Base-by-base conservation (phyloP, 805 yeast species). In the Wickerhamomyces kurtzmanii region DNA sequence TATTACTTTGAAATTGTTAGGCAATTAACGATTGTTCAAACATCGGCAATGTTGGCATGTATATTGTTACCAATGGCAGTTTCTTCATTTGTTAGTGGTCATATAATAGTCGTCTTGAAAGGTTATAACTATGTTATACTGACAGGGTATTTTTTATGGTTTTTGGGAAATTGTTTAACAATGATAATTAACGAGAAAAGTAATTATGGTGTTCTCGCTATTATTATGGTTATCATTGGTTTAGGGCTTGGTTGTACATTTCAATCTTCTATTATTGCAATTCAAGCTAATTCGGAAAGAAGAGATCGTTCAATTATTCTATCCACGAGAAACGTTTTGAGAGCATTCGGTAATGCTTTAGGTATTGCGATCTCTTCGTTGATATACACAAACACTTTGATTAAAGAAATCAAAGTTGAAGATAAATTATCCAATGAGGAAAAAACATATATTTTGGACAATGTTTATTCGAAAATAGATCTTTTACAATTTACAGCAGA, bases 311-410 rank as follows among this genome's bases (percentile, higher is more conserved):
- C 80, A 0, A 73, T 71, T 9, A 71, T 71, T 2, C 68, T 72
- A 5, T 59, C 76, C 3, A 55, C 73, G 2, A 55, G 81, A 42
- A 73, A 71, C 38, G 70, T 72, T 13, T 41, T 69, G 29, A 51
- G 78, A 27, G 59, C 76, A 0, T 60, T 74, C 33, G 81, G 81
- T 5, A 76, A 75, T 12, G 63, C 79, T 0, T 51, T 72, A 14
- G 80, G 81, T 1, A 54, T 71, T 17, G 75, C 79, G 1, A 47
- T 67, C 4, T 26, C 36, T 12, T 34, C 38, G 1, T 30, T 40
- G 31, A 25, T 34, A 4, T 40, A 37, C 20, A 17, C 37, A 9
- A 35, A 20, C 5, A 31, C 34, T 22, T 31, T 26, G 12, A 16
- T 14, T 9, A 10, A n/a, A 5, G 9, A 26, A 5, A 23, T 20